Evolutionary conservation across 768 basidiomycete genomes (phyloP), one percentile per base, ranked within the genome.

Genomic region (Epithele typhae): DNA sequence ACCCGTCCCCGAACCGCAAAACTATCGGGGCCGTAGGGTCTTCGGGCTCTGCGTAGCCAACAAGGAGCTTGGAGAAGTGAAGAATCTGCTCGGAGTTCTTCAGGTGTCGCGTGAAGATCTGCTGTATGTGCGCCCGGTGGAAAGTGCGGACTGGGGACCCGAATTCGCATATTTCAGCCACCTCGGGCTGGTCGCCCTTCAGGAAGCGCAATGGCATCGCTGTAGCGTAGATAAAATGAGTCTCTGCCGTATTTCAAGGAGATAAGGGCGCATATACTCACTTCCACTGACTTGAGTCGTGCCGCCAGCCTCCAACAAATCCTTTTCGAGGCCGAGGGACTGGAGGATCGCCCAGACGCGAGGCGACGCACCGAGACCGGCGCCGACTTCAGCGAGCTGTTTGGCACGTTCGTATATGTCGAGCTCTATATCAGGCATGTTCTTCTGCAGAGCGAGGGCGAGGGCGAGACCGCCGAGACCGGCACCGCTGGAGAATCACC

Each of bases 111-210:
- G 64, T 25, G 22, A 74, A 59, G 1, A 61, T 52, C 12, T 62
- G 46, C 10, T 71, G 65, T 1, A 74, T 41, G 27, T 73, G 67
- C 10, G 65, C 66, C 49, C 73, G 60, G 40, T 74, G 73, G 38
- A 71, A 59, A 5, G 49, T 39, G n/a, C n/a, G n/a, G n/a, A n/a
- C n/a, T n/a, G n/a, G n/a, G n/a, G n/a, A n/a, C n/a, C n/a, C n/a
- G n/a, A n/a, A n/a, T n/a, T n/a, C n/a, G n/a, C n/a, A n/a, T n/a
- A n/a, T n/a, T n/a, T n/a, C n/a, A n/a, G n/a, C n/a, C n/a, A n/a
- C n/a, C n/a, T n/a, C n/a, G n/a, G n/a, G n/a, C n/a, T n/a, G n/a
- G n/a, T n/a, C n/a, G n/a, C n/a, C n/a, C n/a, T n/a, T n/a, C n/a
- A n/a, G n/a, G n/a, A n/a, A n/a, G n/a, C n/a, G n/a, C n/a, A n/a